Base-by-base conservation (phyloP, 495 filamentous ascomycete species). In the Hypomontagnella monticulosa region DNA sequence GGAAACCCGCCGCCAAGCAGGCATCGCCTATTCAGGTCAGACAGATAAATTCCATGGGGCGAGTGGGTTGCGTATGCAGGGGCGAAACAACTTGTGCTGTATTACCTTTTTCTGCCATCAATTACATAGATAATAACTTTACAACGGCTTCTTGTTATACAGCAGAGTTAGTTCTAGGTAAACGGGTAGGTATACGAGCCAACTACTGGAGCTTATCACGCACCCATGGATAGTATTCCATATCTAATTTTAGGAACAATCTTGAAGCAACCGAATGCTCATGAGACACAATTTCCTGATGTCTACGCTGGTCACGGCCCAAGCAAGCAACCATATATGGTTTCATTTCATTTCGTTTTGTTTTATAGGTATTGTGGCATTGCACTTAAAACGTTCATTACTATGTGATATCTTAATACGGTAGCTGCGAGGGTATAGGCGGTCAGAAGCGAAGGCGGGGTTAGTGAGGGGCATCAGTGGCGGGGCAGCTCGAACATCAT, bases 21-120 rank as follows among this genome's bases (percentile, higher is more conserved):
- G 73, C 69, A 72, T 72, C 73, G 56, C 43, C 60, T 66, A 65
- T 67, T 47, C 49, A 33, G 57, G 33, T 63, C 53, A 53, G 49
- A 59, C 51, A 61, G 54, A 56, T 66, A 61, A 70, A 54, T 61
- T 50, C 65, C 66, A 61, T 52, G 51, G 70, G 66, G 62, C 67
- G 41, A 53, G 57, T 62, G 71, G 64, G 57, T 75, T 73, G 66
- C 71, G 73, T 69, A 70, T 75, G 69, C 71, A 64, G 69, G 64
- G 60, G 69, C 68, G 50, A 61, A 61, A 48, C 40, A 65, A 61
- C 32, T 57, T 41, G 57, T 49, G 58, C 14, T 62, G 53, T 63
- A 15, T 32, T 63, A 58, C 34, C 20, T 38, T 15, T 49, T 33
- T 11, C 14, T 53, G 37, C 46, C 37, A 36, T 38, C n/a, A 12